Percentiles rank a stretch among this genome's conserved stretches.
These are phyloP conservation scores for Lathyrus aphaca DNA, from an alignment of 306 rosid species.

Conservation along the genomic window DNA sequence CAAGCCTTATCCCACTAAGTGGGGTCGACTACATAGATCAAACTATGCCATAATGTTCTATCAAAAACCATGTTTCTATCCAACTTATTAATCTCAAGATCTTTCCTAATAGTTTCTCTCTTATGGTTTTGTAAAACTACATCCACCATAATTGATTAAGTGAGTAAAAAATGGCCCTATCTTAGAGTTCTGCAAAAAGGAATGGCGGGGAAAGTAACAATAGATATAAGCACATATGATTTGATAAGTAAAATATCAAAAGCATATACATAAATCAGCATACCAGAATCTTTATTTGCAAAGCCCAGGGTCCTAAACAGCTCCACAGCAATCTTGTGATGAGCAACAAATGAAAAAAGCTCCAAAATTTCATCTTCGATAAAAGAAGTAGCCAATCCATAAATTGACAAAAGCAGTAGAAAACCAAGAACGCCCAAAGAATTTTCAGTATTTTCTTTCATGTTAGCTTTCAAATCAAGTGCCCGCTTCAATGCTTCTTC, in stretches of 20 bases:
- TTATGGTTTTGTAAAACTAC: too few relatives aligned
- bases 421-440: neutral
- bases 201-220: neutral
- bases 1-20: too few relatives aligned
- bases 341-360: conserved; percentile 4
- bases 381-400: conserved; percentile 12
- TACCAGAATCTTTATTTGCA: neutral
- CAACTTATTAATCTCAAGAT: too few relatives aligned
- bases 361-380: conserved; percentile 3
- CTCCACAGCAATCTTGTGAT: neutral
- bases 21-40: too few relatives aligned
- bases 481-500: conserved; percentile 10
- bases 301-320: neutral
- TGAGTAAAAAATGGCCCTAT: too few relatives aligned
- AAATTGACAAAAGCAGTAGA: neutral
- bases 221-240: neutral
- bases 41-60: too few relatives aligned
- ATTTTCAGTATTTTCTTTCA: neutral
- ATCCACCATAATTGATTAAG: neutral
- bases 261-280: neutral
- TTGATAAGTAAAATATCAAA: neutral
- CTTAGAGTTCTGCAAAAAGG: neutral
- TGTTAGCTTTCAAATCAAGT: conserved; percentile 6
- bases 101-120: too few relatives aligned
- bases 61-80: too few relatives aligned